phyloP scores from a whole-genome alignment of 1,139 yeast species.

The Kodamaea suecica region DNA sequence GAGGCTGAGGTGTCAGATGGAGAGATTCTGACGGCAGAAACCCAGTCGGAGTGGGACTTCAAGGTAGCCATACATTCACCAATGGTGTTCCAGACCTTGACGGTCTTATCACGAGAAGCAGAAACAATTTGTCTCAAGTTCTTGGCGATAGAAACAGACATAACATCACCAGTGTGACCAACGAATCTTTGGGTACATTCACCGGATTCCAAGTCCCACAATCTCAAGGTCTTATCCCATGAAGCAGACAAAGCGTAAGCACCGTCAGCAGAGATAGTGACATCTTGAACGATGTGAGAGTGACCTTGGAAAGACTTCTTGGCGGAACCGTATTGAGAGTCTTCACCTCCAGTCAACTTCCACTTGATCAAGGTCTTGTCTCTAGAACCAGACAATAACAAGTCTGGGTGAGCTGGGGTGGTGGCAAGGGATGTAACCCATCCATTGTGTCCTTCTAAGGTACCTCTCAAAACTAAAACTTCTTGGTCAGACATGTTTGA shows the following conservation, averaged over 20 bases:
- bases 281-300: slow-evolving; percentile 98
- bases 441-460: slow-evolving; percentile 84
- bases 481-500: slow-evolving; percentile 66
- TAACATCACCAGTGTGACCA: slow-evolving; percentile 97
- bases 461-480: slow-evolving; percentile 99
- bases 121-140: slow-evolving; percentile 98
- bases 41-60: slow-evolving; percentile 98
- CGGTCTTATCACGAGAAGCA: slow-evolving; percentile 98
- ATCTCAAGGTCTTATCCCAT: slow-evolving; percentile 99
- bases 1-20: slow-evolving; percentile 72
- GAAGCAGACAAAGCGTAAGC: slow-evolving; percentile 98
- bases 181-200: slow-evolving; percentile 92
- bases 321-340: slow-evolving; percentile 97
- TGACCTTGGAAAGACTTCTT: slow-evolving; percentile 97
- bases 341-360: slow-evolving; percentile 96
- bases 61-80: slow-evolving; percentile 98
- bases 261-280: slow-evolving; percentile 98
- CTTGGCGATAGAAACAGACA: slow-evolving; percentile 94
- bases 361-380: slow-evolving; percentile 98
- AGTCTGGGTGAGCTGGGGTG: slow-evolving; percentile 97
- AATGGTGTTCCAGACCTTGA: slow-evolving; percentile 98
- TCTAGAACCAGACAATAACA: slow-evolving; percentile 97
- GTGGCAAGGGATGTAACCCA: slow-evolving; percentile 99
- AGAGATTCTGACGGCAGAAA: slow-evolving; percentile 93
- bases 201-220: slow-evolving; percentile 97